Base-by-base conservation (phyloP, 495 filamentous ascomycete genomes). In the Talaromyces ruber region DNA sequence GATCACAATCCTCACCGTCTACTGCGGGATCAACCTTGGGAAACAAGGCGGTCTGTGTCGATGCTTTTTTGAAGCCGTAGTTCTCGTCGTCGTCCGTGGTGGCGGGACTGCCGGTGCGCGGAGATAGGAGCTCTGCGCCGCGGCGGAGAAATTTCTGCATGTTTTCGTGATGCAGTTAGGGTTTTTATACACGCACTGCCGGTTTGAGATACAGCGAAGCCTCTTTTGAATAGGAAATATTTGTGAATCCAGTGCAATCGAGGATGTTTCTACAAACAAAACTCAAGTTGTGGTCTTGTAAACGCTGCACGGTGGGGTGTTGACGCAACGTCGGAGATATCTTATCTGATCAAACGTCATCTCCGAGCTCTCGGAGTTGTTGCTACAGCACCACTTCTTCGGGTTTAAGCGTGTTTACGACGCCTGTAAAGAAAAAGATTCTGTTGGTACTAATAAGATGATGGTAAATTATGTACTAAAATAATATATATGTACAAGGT, bases 1-100 rank as follows among this genome's bases (percentile, higher is more conserved):
- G 90, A 51, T 88, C 78, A 72, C 94, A 98, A 52, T 93, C 93
- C 37, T 94, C 90, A 47, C 89, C 92, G 71, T 97, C 94, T n/a
- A 88, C 72, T 0, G 80, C 81, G 2, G 86, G 82, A 64, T 88
- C 79, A 6, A 88, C 88, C 29, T 81, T 79, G 2, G 65, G 59
- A 37, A 81, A 80, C 11, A 79, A 73, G 43, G 65, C 63, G n/a
- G 74, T 74, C 1, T 64, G 68, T 22, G 73, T 71, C 2, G 78
- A 59, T 39, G 72, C 67, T 6, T 68, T 76, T 37, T 69, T 65
- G 68, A 81, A 82, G 29, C 79, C 77, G 60, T 68, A 65, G 9
- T 66, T 67, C 22, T 65, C 63, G 59, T 68, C 67, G 9, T 66
- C 66, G 32, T 65, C 64, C n/a, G 66, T 63, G 18, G 63, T 69